Evolutionary conservation across 306 rosid species (phyloP).

Genomic region (Rubus parviflorus): DNA sequence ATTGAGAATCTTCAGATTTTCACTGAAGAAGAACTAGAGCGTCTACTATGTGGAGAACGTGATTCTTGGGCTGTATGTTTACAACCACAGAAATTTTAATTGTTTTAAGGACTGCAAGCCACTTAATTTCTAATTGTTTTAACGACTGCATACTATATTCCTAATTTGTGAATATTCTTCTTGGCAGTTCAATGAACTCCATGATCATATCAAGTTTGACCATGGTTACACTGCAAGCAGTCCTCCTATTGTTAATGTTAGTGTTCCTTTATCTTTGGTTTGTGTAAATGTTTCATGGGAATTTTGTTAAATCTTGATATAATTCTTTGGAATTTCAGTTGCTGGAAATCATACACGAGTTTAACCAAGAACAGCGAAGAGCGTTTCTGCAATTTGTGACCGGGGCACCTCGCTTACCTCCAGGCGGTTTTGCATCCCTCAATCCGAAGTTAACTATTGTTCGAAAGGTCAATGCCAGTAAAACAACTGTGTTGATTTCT

Average conservation of each 20-base stretch:
- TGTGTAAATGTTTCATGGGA: slow-evolving; percentile 6
- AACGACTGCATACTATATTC: not conserved
- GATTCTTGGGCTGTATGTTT: slow-evolving; percentile 86
- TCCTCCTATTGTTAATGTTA: slow-evolving; percentile 76
- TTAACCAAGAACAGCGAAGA: slow-evolving; percentile 60
- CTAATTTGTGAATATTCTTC: slow-evolving; percentile 14
- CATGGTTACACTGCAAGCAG: slow-evolving; percentile 99
- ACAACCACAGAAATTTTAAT: slow-evolving; percentile 9
- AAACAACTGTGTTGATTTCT: not conserved
- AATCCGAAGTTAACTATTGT: slow-evolving; percentile 94
- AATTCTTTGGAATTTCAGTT: slow-evolving; percentile 48
- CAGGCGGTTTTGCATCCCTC: slow-evolving; percentile 95
- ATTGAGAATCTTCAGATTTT: slow-evolving; percentile 71
- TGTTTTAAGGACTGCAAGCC: not conserved
- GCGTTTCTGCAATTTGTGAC: slow-evolving; percentile 98
- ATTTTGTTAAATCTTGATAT: slow-evolving; percentile 5
- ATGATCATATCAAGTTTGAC: slow-evolving; percentile 87
- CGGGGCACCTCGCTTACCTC: slow-evolving; percentile 94
- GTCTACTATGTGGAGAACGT: slow-evolving; percentile 78
- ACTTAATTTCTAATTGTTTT: slow-evolving; percentile 3
- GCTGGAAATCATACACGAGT: slow-evolving; percentile 79
- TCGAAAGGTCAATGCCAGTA: slow-evolving; percentile 58
- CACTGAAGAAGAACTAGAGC: slow-evolving; percentile 84
- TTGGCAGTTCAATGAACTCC: slow-evolving; percentile 70
- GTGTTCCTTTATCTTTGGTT: slow-evolving; percentile 24